Evolutionary conservation across 768 basidiomycete species (phyloP).

Genomic region (Trametes cubensis): DNA sequence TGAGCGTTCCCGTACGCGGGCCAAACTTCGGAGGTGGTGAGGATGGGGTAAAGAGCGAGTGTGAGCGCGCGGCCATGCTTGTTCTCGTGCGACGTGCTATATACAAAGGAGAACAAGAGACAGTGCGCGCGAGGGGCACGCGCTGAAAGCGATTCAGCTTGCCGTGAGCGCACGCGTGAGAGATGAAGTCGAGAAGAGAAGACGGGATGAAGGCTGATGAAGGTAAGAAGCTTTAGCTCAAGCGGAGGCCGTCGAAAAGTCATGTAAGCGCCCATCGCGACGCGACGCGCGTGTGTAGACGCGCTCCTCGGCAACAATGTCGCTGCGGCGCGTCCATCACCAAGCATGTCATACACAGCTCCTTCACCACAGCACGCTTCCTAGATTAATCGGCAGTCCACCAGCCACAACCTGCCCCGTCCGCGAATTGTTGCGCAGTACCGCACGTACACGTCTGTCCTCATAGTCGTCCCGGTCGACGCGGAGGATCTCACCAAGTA

Average conservation of each 20-base stretch:
- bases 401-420: too few relatives aligned
- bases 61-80: neutral
- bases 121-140: constrained; percentile 1
- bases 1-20: constrained; percentile 28
- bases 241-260: neutral
- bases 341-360: too few relatives aligned
- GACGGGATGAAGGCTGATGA: neutral
- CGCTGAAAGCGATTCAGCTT: constrained; percentile 2
- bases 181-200: neutral
- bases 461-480: too few relatives aligned
- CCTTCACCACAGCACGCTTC: too few relatives aligned
- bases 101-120: neutral
- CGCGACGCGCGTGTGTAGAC: constrained; percentile 10
- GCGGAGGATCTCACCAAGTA: too few relatives aligned
- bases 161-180: neutral
- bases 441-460: too few relatives aligned
- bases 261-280: neutral
- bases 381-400: too few relatives aligned
- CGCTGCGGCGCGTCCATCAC: too few relatives aligned
- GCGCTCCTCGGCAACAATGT: too few relatives aligned
- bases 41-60: constrained; percentile 5
- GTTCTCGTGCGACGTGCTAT: constrained; percentile 1
- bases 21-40: constrained; percentile 18
- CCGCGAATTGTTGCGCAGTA: too few relatives aligned
- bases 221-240: neutral